Percentiles rank a stretch among this genome's conserved stretches.
Evolutionary conservation across 306 rosid genomes (phyloP).

Genomic region (Vigna radiata): DNA sequence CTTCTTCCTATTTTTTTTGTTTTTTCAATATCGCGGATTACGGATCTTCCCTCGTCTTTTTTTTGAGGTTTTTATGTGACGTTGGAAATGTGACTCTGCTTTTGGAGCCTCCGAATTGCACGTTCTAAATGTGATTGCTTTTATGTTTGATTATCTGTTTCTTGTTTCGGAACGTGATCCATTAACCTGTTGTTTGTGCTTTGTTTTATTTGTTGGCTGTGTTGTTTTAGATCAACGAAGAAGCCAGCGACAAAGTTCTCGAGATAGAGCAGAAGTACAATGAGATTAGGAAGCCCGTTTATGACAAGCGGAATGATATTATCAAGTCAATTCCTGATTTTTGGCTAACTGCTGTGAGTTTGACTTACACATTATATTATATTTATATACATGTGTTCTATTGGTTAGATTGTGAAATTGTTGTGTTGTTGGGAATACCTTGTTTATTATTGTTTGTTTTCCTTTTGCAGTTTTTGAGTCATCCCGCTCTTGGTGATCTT

Average conservation of each 20-base stretch:
- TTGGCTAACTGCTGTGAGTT: constrained; percentile 89
- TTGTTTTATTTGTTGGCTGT: neutral
- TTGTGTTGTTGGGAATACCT: constrained; percentile 8
- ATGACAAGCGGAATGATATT: constrained; percentile 65
- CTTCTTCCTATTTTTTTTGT: neutral
- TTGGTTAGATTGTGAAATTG: neutral
- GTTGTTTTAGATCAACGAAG: constrained; percentile 52
- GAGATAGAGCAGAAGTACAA: constrained; percentile 76
- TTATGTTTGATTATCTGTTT: neutral
- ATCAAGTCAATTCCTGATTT: constrained; percentile 80
- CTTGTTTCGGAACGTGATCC: neutral
- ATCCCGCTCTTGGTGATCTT: constrained; percentile 79
- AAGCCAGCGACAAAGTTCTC: constrained; percentile 70
- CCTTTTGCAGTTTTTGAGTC: constrained; percentile 80
- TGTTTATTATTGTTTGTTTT: neutral
- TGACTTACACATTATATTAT: constrained; percentile 36
- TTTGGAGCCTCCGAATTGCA: neutral
- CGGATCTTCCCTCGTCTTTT: neutral
- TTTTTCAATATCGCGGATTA: neutral
- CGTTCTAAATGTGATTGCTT: neutral
- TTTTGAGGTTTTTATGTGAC: neutral
- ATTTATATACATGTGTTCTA: neutral
- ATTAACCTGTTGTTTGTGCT: neutral
- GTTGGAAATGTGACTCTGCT: neutral
- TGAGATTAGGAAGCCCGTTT: constrained; percentile 73